phyloP scores from a whole-genome alignment of 2,329 filamentous ascomycete genomes.

The Talaromyces verruculosus region DNA sequence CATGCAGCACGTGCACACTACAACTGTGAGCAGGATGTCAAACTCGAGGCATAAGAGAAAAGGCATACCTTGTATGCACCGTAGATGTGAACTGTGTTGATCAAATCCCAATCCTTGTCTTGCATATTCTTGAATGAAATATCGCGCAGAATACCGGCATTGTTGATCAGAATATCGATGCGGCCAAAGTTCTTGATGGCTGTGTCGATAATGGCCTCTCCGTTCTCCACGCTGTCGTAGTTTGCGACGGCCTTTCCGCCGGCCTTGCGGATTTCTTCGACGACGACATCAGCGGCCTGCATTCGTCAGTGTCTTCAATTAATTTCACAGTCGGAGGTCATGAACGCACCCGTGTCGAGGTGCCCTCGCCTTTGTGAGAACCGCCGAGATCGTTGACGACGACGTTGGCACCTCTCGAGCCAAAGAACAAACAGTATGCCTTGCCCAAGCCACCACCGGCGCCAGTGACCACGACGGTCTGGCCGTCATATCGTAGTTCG shows the following conservation, averaged over 20 bases:
- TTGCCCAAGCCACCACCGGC: constrained; percentile 79
- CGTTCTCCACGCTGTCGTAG: constrained; percentile 81
- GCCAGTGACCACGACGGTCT: constrained; percentile 85
- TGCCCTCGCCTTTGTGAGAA: constrained; percentile 90
- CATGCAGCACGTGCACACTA: constrained; percentile 86
- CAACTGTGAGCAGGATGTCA: constrained; percentile 23
- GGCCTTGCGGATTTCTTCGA: constrained; percentile 63
- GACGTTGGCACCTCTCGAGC: constrained; percentile 83
- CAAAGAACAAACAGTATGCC: constrained; percentile 86
- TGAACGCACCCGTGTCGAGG: constrained; percentile 72
- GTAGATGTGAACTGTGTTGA: constrained; percentile 87
- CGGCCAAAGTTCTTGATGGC: constrained; percentile 58
- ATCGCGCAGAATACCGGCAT: constrained; percentile 92
- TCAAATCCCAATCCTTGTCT: constrained; percentile 93
- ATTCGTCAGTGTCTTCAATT: constrained; percentile 35
- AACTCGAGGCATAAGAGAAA: background rate
- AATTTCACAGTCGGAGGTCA: background rate
- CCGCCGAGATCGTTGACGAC: constrained; percentile 96
- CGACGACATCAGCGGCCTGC: constrained; percentile 59
- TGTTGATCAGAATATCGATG: constrained; percentile 95
- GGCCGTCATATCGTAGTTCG: constrained; percentile 79
- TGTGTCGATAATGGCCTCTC: constrained; percentile 83
- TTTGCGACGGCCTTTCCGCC: constrained; percentile 97
- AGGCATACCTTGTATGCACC: constrained; percentile 76
- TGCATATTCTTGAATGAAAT: constrained; percentile 99